Percentiles rank a stretch among this genome's conserved stretches.
phyloP scores from a whole-genome alignment of 768 basidiomycete species.

The Melanogaster broomeanus region DNA sequence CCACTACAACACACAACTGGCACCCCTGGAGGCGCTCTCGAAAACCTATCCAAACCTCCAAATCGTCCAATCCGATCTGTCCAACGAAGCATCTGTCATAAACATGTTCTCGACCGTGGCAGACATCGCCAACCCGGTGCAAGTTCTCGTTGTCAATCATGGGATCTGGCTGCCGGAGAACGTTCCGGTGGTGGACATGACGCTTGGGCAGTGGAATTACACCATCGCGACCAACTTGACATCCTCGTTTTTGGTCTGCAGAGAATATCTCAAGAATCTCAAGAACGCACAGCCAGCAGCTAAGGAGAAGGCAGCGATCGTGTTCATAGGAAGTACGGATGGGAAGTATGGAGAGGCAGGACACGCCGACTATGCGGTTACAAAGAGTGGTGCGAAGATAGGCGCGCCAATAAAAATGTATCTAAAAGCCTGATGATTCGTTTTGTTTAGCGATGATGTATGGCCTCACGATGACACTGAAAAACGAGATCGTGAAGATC shows the following conservation, averaged over 20 bases:
- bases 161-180: constrained; percentile 48
- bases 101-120: constrained; percentile 49
- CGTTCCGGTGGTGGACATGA: constrained; percentile 55
- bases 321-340: constrained; percentile 70
- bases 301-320: constrained; percentile 58
- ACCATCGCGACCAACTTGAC: constrained; percentile 68
- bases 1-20: constrained; percentile 61
- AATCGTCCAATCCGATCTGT: constrained; percentile 57
- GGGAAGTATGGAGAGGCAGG: constrained; percentile 74
- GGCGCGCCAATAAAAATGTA: background rate
- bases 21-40: constrained; percentile 43
- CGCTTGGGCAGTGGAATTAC: constrained; percentile 60
- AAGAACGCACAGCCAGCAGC: constrained; percentile 35
- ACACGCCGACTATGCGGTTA: constrained; percentile 65
- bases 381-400: constrained; percentile 62
- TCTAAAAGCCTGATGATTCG: background rate
- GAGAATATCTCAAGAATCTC: constrained; percentile 57
- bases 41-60: constrained; percentile 35
- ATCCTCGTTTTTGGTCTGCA: constrained; percentile 64
- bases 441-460: constrained; percentile 66
- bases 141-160: constrained; percentile 64
- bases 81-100: constrained; percentile 52
- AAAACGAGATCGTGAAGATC: constrained; percentile 81
- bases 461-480: constrained; percentile 64
- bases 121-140: constrained; percentile 49